Conservation (phyloP, 2,329 filamentous ascomycete genomes). For the Talaromyces piceae region DNA sequence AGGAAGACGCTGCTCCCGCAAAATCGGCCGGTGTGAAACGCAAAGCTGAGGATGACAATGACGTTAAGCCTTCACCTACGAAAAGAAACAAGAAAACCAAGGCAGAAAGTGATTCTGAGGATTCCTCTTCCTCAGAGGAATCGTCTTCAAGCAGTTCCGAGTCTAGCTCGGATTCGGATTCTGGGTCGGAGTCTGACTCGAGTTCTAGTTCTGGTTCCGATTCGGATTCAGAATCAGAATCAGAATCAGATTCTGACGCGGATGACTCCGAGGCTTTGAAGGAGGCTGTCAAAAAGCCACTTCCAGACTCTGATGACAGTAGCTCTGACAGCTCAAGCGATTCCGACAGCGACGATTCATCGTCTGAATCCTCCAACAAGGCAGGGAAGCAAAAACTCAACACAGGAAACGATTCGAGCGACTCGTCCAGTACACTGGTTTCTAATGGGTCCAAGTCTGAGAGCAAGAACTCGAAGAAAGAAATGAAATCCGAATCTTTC, state of each 20-base stretch:
- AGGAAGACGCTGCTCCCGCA: conserved; percentile 38
- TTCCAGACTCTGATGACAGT: conserved; percentile 26
- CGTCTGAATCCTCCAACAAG: conserved; percentile 18
- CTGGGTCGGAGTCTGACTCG: conserved; percentile 13
- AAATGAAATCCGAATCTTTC: conserved; percentile 17
- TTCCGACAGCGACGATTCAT: conserved; percentile 15
- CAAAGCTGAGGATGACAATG: conserved; percentile 48
- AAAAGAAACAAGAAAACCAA: conserved; percentile 46
- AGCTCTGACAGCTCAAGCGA: conserved; percentile 15
- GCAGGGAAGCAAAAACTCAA: conserved; percentile 13
- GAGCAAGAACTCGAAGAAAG: conserved; percentile 15
- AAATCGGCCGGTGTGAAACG: conserved; percentile 47
- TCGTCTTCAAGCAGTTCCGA: conserved; percentile 26
- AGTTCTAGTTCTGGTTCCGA: too few relatives aligned
- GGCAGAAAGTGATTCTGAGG: conserved; percentile 2
- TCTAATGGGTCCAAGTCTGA: conserved; percentile 8
- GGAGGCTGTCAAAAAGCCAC: conserved; percentile 27
- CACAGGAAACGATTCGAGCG: conserved; percentile 10
- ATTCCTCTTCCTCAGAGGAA: conserved; percentile 17
- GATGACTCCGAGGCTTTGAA: conserved; percentile 25
- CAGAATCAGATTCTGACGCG: conserved; percentile 18
- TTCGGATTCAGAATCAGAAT: conserved; percentile 20
- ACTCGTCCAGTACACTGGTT: conserved; percentile 9
- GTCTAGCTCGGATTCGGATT: conserved; percentile 27
- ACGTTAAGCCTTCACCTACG: conserved; percentile 40